Conservation (phyloP, 306 rosid species). For the Purshia tridentata region DNA sequence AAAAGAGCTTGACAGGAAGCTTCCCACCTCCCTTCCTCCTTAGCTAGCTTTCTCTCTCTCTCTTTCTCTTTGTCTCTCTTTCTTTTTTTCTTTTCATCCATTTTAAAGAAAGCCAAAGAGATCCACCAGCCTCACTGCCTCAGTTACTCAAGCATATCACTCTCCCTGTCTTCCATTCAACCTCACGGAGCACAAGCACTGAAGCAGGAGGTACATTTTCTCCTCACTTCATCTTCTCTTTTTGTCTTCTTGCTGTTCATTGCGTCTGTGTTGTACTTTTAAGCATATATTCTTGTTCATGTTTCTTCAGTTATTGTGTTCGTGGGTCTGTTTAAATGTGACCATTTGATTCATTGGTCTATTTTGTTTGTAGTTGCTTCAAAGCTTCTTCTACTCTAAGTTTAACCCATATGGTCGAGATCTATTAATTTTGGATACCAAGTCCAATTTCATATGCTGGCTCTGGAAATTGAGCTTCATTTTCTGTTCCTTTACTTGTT, state of each 20-base stretch:
- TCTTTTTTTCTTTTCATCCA: constrained; percentile 24
- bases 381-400: background rate
- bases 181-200: constrained; percentile 9
- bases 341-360: background rate
- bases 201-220: constrained; percentile 46
- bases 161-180: constrained; percentile 13
- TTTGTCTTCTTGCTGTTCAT: constrained; percentile 17
- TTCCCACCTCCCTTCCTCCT: constrained; percentile 58
- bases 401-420: background rate
- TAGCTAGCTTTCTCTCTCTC: constrained; percentile 31
- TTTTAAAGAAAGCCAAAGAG: constrained; percentile 27
- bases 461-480: background rate
- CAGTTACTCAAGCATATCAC: constrained; percentile 16
- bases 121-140: constrained; percentile 22
- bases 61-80: constrained; percentile 22
- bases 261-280: constrained; percentile 11
- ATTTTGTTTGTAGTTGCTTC: background rate
- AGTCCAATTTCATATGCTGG: constrained; percentile 13
- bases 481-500: background rate
- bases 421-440: background rate
- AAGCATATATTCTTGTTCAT: background rate
- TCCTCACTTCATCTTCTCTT: constrained; percentile 15
- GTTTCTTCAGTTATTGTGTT: background rate
- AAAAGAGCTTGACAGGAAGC: constrained; percentile 55
- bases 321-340: constrained; percentile 3